phyloP scores from a whole-genome alignment of 495 filamentous ascomycete species.

The Annulohypoxylon stygium region DNA sequence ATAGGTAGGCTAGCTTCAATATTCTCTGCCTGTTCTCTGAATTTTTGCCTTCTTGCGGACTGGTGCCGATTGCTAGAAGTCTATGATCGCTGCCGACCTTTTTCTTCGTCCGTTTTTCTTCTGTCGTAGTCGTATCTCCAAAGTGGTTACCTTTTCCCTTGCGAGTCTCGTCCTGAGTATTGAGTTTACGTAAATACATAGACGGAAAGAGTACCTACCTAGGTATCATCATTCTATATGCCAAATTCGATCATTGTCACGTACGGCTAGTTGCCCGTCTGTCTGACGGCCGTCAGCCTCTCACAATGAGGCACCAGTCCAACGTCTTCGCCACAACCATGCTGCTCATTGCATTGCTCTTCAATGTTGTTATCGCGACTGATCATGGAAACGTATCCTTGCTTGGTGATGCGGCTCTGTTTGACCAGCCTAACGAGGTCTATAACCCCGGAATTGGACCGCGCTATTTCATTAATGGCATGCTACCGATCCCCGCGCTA shows the following conservation, averaged over 20 bases:
- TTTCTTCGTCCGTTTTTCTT: conserved; percentile 18
- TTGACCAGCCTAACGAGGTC: not conserved
- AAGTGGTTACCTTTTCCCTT: not conserved
- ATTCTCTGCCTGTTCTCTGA: conserved; percentile 1
- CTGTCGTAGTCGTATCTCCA: not conserved
- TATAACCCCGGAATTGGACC: conserved; percentile 41
- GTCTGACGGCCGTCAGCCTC: conserved; percentile 23
- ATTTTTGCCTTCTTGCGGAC: conserved; percentile 14
- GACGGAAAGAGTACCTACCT: not conserved
- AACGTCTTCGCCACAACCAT: not conserved
- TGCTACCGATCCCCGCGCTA: conserved; percentile 39
- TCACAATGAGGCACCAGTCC: conserved; percentile 31
- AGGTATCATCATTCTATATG: conserved; percentile 25
- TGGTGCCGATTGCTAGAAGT: conserved; percentile 20
- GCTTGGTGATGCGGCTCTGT: conserved; percentile 34
- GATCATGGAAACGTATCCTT: conserved; percentile 17
- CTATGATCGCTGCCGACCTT: conserved; percentile 28
- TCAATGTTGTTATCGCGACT: conserved; percentile 11
- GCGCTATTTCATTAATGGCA: conserved; percentile 38
- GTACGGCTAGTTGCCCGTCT: conserved; percentile 35
- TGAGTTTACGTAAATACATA: conserved; percentile 2
- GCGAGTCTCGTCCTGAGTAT: not conserved
- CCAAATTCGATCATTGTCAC: conserved; percentile 17
- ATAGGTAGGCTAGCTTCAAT: conserved; percentile 35
- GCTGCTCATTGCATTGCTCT: conserved; percentile 24